Conservation (phyloP, 2,329 filamentous ascomycete genomes). For the Ophiognomonia clavigignenti-juglandacearum region DNA sequence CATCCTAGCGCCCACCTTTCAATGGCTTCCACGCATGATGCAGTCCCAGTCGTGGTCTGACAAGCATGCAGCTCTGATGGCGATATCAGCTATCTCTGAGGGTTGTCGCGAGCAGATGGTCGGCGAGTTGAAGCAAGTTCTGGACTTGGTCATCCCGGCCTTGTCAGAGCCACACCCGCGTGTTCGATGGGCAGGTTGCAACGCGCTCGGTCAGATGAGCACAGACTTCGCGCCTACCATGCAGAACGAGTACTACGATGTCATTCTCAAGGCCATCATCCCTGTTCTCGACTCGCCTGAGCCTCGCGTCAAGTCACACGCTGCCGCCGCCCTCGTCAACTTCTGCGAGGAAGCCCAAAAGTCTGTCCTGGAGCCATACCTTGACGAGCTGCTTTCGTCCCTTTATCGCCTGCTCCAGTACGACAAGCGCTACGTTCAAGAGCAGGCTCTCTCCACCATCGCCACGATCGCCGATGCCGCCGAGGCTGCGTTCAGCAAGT, state of each 20-base stretch:
- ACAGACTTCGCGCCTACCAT: conserved; percentile 97
- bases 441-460: conserved; percentile 95
- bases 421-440: conserved; percentile 92
- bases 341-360: conserved; percentile 99
- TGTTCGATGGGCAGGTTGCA: conserved; percentile 95
- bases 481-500: conserved; percentile 89
- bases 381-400: conserved; percentile 79
- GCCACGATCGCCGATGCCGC: conserved; percentile 98
- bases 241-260: conserved; percentile 91
- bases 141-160: conserved; percentile 90
- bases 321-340: conserved; percentile 95
- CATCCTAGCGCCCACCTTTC: conserved; percentile 90
- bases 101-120: conserved; percentile 96
- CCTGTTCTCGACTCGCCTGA: conserved; percentile 87
- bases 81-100: conserved; percentile 96
- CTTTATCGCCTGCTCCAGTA: conserved; percentile 85
- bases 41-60: conserved; percentile 91
- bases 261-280: conserved; percentile 85
- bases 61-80: conserved; percentile 94
- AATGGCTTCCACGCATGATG: conserved; percentile 98
- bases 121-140: conserved; percentile 85
- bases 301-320: conserved; percentile 92
- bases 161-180: conserved; percentile 86
- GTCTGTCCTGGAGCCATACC: conserved; percentile 82
- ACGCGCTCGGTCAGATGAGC: conserved; percentile 99